Percentiles rank a stretch among this genome's conserved stretches.
Evolutionary conservation across 164 flowering plant genomes (phyloP).

Genomic region (grape (Vitis vinifera)): DNA sequence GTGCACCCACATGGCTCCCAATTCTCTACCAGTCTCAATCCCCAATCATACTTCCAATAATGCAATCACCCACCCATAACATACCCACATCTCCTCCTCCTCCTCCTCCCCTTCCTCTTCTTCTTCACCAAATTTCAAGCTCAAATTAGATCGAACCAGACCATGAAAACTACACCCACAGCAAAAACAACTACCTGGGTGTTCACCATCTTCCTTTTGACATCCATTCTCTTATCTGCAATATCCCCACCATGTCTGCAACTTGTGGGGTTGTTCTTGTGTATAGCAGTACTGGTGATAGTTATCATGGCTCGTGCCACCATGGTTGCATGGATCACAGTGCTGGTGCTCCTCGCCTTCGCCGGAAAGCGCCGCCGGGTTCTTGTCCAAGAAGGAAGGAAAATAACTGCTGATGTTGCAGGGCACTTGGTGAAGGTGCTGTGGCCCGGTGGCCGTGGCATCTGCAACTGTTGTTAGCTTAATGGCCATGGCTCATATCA

Average conservation of each 20-base stretch:
- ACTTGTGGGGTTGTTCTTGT: slow-evolving; percentile 16
- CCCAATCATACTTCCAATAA: not conserved
- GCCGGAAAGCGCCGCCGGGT: slow-evolving; percentile 64
- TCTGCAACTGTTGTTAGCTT: slow-evolving; percentile 39
- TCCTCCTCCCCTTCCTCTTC: slow-evolving; percentile 3
- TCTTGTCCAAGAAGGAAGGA: slow-evolving; percentile 54
- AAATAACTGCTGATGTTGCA: slow-evolving; percentile 62
- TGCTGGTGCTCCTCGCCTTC: slow-evolving; percentile 65
- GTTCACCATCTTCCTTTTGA: no score
- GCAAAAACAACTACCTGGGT: no score
- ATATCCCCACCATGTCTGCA: no score
- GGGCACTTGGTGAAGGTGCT: slow-evolving; percentile 37
- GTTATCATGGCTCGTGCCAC: slow-evolving; percentile 59
- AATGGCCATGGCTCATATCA: slow-evolving; percentile 18
- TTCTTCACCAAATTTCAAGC: not conserved
- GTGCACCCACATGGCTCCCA: slow-evolving; percentile 18
- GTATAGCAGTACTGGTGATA: slow-evolving; percentile 33
- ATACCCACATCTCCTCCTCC: not conserved
- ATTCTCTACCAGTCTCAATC: not conserved
- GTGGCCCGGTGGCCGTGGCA: slow-evolving; percentile 36
- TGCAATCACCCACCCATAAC: not conserved
- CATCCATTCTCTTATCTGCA: slow-evolving; percentile 5
- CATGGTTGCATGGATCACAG: slow-evolving; percentile 71
- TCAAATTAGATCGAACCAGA: no score
- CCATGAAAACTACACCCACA: not conserved